Evolutionary conservation across 257 asterid species (phyloP).

Genomic region (Solanum clarkiae): DNA sequence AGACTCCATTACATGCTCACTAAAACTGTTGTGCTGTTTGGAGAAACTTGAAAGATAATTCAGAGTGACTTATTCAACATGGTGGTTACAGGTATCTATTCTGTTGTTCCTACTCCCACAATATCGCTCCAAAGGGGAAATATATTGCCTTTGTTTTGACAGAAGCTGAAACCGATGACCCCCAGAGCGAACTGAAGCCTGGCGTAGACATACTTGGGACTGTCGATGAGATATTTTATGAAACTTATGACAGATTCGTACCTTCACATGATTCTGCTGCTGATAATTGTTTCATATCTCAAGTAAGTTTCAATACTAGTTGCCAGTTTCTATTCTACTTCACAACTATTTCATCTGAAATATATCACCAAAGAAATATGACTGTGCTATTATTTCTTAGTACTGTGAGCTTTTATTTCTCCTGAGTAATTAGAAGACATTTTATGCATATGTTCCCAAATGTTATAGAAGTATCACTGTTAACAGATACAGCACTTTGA

Average conservation of each 20-base stretch:
- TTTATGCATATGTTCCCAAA: neutral
- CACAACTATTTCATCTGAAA: neutral
- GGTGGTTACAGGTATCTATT: slow-evolving; percentile 59
- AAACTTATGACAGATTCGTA: slow-evolving; percentile 65
- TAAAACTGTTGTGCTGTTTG: neutral
- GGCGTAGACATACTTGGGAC: slow-evolving; percentile 89
- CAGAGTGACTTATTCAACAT: neutral
- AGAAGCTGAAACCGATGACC: slow-evolving; percentile 86
- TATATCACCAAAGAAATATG: neutral
- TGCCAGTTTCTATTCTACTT: neutral
- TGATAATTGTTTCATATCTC: slow-evolving; percentile 67
- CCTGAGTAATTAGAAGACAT: neutral
- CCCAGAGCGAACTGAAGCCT: slow-evolving; percentile 80
- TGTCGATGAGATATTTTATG: slow-evolving; percentile 84
- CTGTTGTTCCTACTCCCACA: slow-evolving; percentile 93
- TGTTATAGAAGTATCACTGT: neutral
- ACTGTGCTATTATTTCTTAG: neutral
- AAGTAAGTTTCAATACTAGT: slow-evolving; percentile 21
- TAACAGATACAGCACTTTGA: neutral
- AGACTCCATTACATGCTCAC: neutral
- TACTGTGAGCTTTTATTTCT: neutral
- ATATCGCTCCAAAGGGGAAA: slow-evolving; percentile 89
- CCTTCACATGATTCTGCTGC: slow-evolving; percentile 41
- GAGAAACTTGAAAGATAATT: neutral
- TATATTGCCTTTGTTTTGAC: slow-evolving; percentile 75